Conservation (phyloP, 2,329 filamentous ascomycete genomes). For the Claviceps fusiformis region DNA sequence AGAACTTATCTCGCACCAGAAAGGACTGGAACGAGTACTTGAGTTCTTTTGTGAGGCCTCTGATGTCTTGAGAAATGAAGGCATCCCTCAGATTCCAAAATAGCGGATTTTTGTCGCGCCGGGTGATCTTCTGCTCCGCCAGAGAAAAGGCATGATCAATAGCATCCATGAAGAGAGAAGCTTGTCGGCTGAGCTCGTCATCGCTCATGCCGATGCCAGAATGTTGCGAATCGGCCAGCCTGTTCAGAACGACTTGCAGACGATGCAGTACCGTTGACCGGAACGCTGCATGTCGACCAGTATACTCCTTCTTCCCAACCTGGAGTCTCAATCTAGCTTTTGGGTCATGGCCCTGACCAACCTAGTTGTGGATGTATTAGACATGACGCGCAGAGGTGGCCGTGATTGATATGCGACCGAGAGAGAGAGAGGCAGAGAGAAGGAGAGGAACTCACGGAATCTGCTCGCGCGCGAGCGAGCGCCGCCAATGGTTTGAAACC, state of each 20-base stretch:
- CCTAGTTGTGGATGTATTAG: slow-evolving; percentile 9
- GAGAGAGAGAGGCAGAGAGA: background rate
- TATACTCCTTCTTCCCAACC: slow-evolving; percentile 9
- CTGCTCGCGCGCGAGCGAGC: slow-evolving; percentile 8
- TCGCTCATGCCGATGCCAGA: slow-evolving; percentile 17
- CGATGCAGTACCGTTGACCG: slow-evolving; percentile 21
- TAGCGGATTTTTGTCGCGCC: slow-evolving; percentile 34
- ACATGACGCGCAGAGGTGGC: background rate
- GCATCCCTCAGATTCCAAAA: slow-evolving; percentile 46
- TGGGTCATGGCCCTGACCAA: slow-evolving; percentile 22
- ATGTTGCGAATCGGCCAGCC: slow-evolving; percentile 13
- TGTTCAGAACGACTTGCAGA: slow-evolving; percentile 22
- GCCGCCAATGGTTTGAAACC: slow-evolving; percentile 4
- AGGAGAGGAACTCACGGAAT: slow-evolving; percentile 12
- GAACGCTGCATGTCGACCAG: slow-evolving; percentile 19
- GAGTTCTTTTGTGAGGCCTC: slow-evolving; percentile 43
- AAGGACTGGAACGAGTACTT: slow-evolving; percentile 56
- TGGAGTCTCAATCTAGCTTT: slow-evolving; percentile 18
- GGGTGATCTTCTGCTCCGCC: slow-evolving; percentile 25
- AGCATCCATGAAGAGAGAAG: slow-evolving; percentile 29
- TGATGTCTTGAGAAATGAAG: slow-evolving; percentile 39
- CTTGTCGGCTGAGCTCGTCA: slow-evolving; percentile 30
- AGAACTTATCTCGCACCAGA: slow-evolving; percentile 43
- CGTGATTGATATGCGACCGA: background rate
- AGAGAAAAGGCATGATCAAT: slow-evolving; percentile 31